Base-by-base conservation (phyloP, 2,329 filamentous ascomycete species). In the Thelonectria olida region DNA sequence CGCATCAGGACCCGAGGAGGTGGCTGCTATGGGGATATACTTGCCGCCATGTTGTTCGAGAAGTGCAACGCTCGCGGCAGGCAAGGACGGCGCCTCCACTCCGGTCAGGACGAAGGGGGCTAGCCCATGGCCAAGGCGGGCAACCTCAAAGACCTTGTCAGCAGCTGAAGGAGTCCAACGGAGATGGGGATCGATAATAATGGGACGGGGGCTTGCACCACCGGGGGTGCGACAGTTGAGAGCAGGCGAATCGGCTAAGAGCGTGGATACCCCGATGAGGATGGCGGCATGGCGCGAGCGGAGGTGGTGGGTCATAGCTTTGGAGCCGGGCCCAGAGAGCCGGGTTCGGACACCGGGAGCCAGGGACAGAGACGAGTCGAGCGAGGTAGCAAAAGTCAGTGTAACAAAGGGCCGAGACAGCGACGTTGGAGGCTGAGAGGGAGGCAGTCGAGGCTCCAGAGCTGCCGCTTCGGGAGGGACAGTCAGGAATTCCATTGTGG, bases 241-340 rank as follows among this genome's bases (percentile, higher is more conserved):
- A 2, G 88, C 89, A 2, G 95, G 95, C 73, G 97, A 87, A 75
- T 98, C 95, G 19, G 92, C 90, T 23, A 92, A 81, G 7, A 93
- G 92, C 1, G 95, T 98, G 3, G 91, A 91, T 5, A 90, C 92
- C 20, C 95, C 95, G 28, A 98, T 83, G 22, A 96, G 83, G 67
- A 97, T 97, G 38, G 92, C 93, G 64, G 92, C 88, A 78, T 98
- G 93, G 15, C 85, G 86, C 12, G 90, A 89, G 70, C 95, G 92
- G 25, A 98, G 85, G 74, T 91, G 92, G 77, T 98, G 95, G 0
- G 95, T 97, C 92, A 98, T 96, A 54, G 92, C 86, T 77, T 97
- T 97, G 36, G 92, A 92, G 65, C 89, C 84, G 0, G 90, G 86
- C 4, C 94, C 94, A 1, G 95, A 98, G 13, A 98, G 85, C 0